A percentile compares a stretch with the other conserved stretches of the same genome.
These are phyloP conservation scores for Adenanthera pavonina DNA, from an alignment of 306 rosid genomes.

Conservation along the genomic window DNA sequence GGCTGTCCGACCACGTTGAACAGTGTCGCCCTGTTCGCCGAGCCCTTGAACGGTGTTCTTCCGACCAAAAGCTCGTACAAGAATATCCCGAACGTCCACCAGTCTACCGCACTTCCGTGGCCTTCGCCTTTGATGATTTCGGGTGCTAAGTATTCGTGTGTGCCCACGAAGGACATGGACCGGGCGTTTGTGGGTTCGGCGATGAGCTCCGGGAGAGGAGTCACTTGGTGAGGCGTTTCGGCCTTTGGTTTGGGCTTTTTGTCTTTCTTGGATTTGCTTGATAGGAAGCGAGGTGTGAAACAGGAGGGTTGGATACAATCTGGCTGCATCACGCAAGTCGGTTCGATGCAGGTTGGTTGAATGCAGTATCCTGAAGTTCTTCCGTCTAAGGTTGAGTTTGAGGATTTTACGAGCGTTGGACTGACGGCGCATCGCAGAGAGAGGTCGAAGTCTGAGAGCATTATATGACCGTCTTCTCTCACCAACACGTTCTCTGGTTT, in stretches of 20 bases:
- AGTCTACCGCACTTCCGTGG: slow-evolving; percentile 98
- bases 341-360: slow-evolving; percentile 79
- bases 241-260: slow-evolving; percentile 64
- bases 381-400: slow-evolving; percentile 52
- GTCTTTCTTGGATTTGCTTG: slow-evolving; percentile 71
- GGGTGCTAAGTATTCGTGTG: slow-evolving; percentile 97
- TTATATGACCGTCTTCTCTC: slow-evolving; percentile 97
- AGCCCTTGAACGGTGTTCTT: slow-evolving; percentile 88
- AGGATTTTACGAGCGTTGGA: slow-evolving; percentile 79
- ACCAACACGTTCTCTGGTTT: slow-evolving; percentile 98
- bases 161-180: slow-evolving; percentile 97
- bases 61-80: slow-evolving; percentile 95
- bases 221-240: slow-evolving; percentile 71
- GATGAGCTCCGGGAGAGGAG: slow-evolving; percentile 83
- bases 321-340: slow-evolving; percentile 81
- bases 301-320: slow-evolving; percentile 89
- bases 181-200: slow-evolving; percentile 96
- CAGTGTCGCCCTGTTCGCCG: slow-evolving; percentile 86
- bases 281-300: slow-evolving; percentile 74
- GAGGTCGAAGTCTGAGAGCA: slow-evolving; percentile 97
- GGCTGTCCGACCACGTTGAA: slow-evolving; percentile 96
- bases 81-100: slow-evolving; percentile 99
- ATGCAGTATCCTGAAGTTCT: slow-evolving; percentile 77
- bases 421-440: slow-evolving; percentile 86
- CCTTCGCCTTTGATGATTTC: slow-evolving; percentile 98